phyloP scores from a whole-genome alignment of 306 rosid species.

The Fragaria iinumae region DNA sequence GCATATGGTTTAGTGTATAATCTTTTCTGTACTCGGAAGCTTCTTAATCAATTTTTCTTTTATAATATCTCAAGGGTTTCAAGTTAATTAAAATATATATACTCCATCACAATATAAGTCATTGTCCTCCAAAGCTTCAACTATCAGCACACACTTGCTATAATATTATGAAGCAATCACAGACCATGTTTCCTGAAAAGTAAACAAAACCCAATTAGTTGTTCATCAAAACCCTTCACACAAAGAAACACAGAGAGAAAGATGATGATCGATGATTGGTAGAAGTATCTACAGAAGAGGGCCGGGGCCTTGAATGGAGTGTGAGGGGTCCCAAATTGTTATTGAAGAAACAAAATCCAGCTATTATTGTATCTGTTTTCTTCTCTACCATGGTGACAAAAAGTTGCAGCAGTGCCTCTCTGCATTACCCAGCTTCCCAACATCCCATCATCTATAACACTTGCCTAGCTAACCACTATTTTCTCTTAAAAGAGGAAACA shows the following conservation, averaged over 20 bases:
- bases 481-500: not conserved
- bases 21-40: not conserved
- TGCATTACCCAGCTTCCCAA: slow-evolving; percentile 30
- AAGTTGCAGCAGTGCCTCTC: slow-evolving; percentile 42
- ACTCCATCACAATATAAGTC: not conserved
- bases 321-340: slow-evolving; percentile 43
- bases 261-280: slow-evolving; percentile 34
- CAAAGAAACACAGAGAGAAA: slow-evolving; percentile 1
- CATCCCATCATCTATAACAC: slow-evolving; percentile 24
- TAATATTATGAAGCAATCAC: not conserved
- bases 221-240: slow-evolving; percentile 11
- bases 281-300: slow-evolving; percentile 35
- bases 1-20: not conserved
- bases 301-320: slow-evolving; percentile 20
- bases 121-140: slow-evolving; percentile 2
- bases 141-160: slow-evolving; percentile 1
- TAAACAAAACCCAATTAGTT: not conserved
- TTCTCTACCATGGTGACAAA: slow-evolving; percentile 47
- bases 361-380: slow-evolving; percentile 68
- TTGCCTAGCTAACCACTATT: not conserved
- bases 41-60: not conserved
- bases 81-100: not conserved
- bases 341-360: slow-evolving; percentile 58
- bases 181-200: slow-evolving; percentile 3
- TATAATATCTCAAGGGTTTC: not conserved